Evolutionary conservation across 1,284 basidiomycete species (phyloP).

Genomic region (Calocybe gambosa): DNA sequence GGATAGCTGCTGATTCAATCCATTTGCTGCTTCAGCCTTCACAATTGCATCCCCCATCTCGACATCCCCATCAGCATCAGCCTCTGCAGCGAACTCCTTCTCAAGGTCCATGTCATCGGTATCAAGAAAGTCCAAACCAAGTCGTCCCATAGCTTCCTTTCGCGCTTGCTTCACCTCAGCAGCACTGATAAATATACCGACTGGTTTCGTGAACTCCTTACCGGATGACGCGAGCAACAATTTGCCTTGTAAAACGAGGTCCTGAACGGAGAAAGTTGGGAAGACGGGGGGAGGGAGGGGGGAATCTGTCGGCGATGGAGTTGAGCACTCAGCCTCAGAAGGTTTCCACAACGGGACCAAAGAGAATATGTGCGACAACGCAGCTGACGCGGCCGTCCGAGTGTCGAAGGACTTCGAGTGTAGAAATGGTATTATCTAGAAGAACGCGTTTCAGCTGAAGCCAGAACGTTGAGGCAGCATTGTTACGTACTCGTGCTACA

Average conservation of each 20-base stretch:
- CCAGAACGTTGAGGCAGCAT: conserved; percentile 3
- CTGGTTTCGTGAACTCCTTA: conserved; percentile 74
- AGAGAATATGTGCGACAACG: conserved; percentile 81
- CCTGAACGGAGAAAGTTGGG: conserved; percentile 67
- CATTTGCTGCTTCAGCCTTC: conserved; percentile 26
- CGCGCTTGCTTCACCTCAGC: conserved; percentile 76
- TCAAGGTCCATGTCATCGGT: conserved; percentile 77
- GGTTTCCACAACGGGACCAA: conserved; percentile 83
- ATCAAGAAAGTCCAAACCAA: conserved; percentile 79
- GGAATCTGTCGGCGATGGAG: conserved; percentile 21
- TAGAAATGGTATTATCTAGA: conserved; percentile 81
- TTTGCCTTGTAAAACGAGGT: conserved; percentile 69
- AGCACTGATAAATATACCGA: conserved; percentile 61
- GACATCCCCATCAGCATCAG: conserved; percentile 42
- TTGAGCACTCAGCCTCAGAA: conserved; percentile 22
- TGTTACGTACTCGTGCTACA: conserved; percentile 60
- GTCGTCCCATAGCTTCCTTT: conserved; percentile 74
- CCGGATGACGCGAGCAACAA: conserved; percentile 83
- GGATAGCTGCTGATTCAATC: conserved; percentile 10
- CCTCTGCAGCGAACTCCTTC: conserved; percentile 66
- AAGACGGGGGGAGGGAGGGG: conserved; percentile 48
- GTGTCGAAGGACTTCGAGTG: conserved; percentile 88
- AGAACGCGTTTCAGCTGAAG: conserved; percentile 2
- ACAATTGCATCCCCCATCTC: conserved; percentile 28
- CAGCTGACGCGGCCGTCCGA: conserved; percentile 76